Evolutionary conservation across 306 rosid species (phyloP).

Genomic region (Potentilla sterilis): DNA sequence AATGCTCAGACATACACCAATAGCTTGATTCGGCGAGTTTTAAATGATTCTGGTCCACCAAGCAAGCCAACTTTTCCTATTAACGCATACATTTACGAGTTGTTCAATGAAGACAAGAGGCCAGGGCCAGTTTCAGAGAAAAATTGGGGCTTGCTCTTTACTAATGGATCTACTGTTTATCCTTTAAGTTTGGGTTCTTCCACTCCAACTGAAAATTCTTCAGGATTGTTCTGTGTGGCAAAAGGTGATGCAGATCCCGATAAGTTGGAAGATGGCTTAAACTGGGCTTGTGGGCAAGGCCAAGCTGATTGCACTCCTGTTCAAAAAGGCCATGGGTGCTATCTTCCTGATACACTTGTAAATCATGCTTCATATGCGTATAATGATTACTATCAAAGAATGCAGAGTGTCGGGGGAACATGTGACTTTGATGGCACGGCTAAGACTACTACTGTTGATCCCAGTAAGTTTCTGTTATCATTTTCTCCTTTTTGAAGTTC

Average conservation of each 20-base stretch:
- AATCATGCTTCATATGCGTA: constrained; percentile 90
- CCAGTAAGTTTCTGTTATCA: constrained; percentile 56
- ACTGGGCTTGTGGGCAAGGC: constrained; percentile 95
- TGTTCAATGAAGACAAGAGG: constrained; percentile 91
- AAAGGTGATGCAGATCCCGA: constrained; percentile 66
- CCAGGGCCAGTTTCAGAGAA: constrained; percentile 71
- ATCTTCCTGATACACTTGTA: constrained; percentile 53
- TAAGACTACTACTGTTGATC: constrained; percentile 48
- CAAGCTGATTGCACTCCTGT: constrained; percentile 71
- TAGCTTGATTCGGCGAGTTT: constrained; percentile 67
- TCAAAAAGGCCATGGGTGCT: constrained; percentile 71
- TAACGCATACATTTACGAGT: constrained; percentile 76
- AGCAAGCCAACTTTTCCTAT: constrained; percentile 69
- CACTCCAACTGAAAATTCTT: constrained; percentile 47
- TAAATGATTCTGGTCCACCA: constrained; percentile 92
- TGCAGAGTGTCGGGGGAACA: constrained; percentile 70
- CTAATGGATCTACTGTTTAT: constrained; percentile 70
- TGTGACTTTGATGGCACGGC: constrained; percentile 89
- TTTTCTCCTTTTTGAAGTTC: constrained; percentile 19
- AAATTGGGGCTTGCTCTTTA: constrained; percentile 63
- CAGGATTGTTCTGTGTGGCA: constrained; percentile 67
- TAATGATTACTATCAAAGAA: constrained; percentile 82
- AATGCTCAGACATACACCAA: constrained; percentile 67
- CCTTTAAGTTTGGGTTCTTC: constrained; percentile 50
- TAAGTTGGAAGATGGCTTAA: constrained; percentile 68